phyloP scores from a whole-genome alignment of 2,329 filamentous ascomycete species.

The Aspergillus intermedius region DNA sequence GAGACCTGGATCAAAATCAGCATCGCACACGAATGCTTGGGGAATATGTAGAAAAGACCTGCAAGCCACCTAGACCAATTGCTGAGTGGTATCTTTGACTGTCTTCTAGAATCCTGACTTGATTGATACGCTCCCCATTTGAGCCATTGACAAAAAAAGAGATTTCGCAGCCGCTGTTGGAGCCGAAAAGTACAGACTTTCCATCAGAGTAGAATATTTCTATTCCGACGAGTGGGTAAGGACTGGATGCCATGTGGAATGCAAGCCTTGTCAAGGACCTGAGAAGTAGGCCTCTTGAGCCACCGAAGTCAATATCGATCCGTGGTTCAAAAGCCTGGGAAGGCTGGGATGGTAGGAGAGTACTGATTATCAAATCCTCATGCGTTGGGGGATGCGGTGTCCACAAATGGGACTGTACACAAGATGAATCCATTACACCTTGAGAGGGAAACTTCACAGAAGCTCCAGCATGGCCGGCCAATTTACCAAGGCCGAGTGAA shows the following conservation, averaged over 20 bases:
- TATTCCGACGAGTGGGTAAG: slow-evolving; percentile 5
- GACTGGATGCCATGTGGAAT: slow-evolving; percentile 3
- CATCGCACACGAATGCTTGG: not conserved
- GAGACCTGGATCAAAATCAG: slow-evolving; percentile 5
- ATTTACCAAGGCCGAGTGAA: slow-evolving; percentile 4
- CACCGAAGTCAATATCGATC: slow-evolving; percentile 10
- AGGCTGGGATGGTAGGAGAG: slow-evolving; percentile 1
- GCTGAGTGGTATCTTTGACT: not conserved
- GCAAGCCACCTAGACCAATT: slow-evolving; percentile 2
- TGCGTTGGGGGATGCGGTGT: slow-evolving; percentile 1
- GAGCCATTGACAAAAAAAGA: slow-evolving; percentile 5
- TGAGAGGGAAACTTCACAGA: not conserved
- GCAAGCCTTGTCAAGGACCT: slow-evolving; percentile 2
- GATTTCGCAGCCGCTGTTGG: slow-evolving; percentile 1
- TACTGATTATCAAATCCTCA: not conserved
- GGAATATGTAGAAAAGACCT: slow-evolving; percentile 1
- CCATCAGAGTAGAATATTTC: slow-evolving; percentile 3
- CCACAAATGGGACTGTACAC: slow-evolving; percentile 5
- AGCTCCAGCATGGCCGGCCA: not conserved
- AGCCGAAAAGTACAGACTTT: slow-evolving; percentile 3
- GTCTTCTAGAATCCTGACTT: slow-evolving; percentile 1
- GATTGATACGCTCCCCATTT: slow-evolving; percentile 5
- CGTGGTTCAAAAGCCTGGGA: slow-evolving; percentile 5
- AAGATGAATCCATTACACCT: not conserved
- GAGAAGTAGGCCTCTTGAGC: slow-evolving; percentile 2